phyloP scores from a whole-genome alignment of 2,329 filamentous ascomycete species.

The Colletotrichum camelliae region DNA sequence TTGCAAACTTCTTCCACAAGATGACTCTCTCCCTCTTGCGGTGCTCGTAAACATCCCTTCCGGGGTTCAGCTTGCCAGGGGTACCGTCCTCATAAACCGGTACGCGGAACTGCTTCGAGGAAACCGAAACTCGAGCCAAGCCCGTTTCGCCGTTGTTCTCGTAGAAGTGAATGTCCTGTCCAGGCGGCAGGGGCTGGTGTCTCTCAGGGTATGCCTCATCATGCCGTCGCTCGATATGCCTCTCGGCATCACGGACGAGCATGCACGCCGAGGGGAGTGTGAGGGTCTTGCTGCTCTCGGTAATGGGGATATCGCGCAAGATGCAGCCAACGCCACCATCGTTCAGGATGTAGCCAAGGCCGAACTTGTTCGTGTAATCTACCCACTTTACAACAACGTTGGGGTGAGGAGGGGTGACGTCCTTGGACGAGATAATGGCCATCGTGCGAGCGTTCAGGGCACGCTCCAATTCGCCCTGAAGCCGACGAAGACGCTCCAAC shows the following conservation, averaged over 20 bases:
- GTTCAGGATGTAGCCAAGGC: constrained; percentile 82
- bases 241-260: constrained; percentile 73
- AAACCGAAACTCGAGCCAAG: constrained; percentile 66
- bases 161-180: constrained; percentile 72
- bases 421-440: constrained; percentile 63
- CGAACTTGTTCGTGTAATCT: constrained; percentile 87
- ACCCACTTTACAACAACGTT: constrained; percentile 81
- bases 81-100: constrained; percentile 62
- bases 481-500: constrained; percentile 56
- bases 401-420: constrained; percentile 60
- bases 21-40: constrained; percentile 70
- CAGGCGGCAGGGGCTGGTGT: constrained; percentile 69
- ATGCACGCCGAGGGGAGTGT: constrained; percentile 73
- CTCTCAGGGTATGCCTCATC: constrained; percentile 62
- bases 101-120: constrained; percentile 66
- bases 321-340: constrained; percentile 82
- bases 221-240: constrained; percentile 68
- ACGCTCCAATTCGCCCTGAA: constrained; percentile 67
- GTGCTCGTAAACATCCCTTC: constrained; percentile 69
- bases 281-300: constrained; percentile 53
- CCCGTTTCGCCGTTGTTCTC: constrained; percentile 73
- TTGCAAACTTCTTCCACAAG: constrained; percentile 76
- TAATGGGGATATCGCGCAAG: constrained; percentile 60
- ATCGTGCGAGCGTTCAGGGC: constrained; percentile 68
- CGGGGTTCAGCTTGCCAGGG: constrained; percentile 64